Evolutionary conservation across 148 eudicot species (phyloP).

Genomic region (Rhododendron simsii): DNA sequence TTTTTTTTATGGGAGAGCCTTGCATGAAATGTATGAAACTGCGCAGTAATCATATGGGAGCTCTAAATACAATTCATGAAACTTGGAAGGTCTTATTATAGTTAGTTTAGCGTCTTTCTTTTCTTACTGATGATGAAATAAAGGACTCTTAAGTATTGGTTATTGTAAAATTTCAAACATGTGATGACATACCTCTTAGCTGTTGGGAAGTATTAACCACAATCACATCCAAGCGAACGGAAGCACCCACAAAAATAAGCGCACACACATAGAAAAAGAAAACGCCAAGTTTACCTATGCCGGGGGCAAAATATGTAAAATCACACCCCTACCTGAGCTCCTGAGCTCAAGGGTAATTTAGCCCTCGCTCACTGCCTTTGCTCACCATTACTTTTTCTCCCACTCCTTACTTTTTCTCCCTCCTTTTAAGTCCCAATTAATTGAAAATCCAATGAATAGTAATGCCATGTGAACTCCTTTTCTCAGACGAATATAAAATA

Average conservation of each 20-base stretch:
- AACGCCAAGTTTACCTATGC: neutral
- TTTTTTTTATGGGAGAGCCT: neutral
- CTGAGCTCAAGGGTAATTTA: neutral
- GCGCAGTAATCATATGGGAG: neutral
- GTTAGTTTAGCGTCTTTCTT: neutral
- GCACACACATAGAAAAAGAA: neutral
- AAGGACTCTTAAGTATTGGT: neutral
- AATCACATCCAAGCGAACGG: neutral
- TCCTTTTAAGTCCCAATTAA: neutral
- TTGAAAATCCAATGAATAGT: neutral
- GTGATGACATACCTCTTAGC: neutral
- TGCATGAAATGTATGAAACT: neutral
- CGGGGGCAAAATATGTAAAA: neutral
- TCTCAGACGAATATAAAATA: neutral
- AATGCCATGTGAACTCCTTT: neutral
- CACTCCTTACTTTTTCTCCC: neutral
- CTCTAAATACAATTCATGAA: neutral
- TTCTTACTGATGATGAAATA: neutral
- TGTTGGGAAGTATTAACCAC: neutral
- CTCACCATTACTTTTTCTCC: neutral
- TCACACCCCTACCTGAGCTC: neutral
- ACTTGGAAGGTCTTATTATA: neutral
- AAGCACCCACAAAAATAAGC: neutral
- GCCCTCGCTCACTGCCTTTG: neutral
- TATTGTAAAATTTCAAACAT: neutral